Evolutionary conservation across 176 grass and related monocot genomes (phyloP).

Genomic region (Carex littledalei): DNA sequence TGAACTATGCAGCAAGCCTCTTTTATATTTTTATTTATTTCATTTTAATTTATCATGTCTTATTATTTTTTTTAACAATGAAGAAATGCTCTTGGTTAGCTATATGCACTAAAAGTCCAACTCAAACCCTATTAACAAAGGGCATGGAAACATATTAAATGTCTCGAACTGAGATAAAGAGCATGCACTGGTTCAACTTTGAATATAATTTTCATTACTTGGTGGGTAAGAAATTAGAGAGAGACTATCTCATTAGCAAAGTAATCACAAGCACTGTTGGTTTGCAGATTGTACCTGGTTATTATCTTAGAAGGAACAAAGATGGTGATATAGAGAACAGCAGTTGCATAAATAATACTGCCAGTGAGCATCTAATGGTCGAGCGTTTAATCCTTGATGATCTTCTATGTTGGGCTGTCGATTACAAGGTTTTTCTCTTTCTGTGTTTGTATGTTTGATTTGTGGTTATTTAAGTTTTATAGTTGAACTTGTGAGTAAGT

Average conservation of each 20-base stretch:
- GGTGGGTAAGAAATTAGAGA: not conserved
- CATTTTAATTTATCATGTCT: not conserved
- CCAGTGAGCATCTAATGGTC: conserved; percentile 91
- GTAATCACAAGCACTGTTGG: conserved; percentile 4
- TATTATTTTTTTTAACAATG: not conserved
- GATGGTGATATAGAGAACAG: conserved; percentile 79
- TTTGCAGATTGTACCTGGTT: conserved; percentile 83
- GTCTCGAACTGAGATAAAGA: not conserved
- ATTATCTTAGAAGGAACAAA: conserved; percentile 63
- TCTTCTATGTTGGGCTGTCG: conserved; percentile 70
- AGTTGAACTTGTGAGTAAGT: not conserved
- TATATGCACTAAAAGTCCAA: not conserved
- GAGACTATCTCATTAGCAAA: not conserved
- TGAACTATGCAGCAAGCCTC: not conserved
- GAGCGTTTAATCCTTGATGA: conserved; percentile 88
- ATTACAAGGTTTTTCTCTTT: conserved; percentile 62
- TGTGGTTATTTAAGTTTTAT: not conserved
- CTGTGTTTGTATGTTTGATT: not conserved
- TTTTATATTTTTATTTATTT: not conserved
- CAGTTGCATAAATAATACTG: conserved; percentile 70
- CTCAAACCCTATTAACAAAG: not conserved
- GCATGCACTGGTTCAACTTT: not conserved
- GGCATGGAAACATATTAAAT: not conserved
- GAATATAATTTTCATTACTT: not conserved
- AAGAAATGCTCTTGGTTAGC: not conserved